phyloP scores from a whole-genome alignment of 306 rosid species.

The Vicia sativa region DNA sequence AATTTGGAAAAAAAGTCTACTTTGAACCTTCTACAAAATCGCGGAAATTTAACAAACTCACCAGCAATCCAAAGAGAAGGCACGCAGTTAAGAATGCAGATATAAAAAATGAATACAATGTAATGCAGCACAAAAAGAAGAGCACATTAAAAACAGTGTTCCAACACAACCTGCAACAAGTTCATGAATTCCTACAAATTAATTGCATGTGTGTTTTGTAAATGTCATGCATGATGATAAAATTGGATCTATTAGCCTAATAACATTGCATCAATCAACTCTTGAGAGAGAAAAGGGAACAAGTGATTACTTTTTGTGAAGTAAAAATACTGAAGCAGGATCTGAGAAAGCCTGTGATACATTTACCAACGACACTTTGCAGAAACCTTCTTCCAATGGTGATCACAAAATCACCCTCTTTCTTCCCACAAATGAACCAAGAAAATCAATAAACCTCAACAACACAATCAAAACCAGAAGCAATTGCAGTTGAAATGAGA shows the following conservation, averaged over 20 bases:
- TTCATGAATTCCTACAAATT: slow-evolving; percentile 28
- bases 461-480: slow-evolving; percentile 40
- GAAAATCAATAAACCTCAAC: slow-evolving; percentile 13
- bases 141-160: slow-evolving; percentile 1
- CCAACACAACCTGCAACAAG: slow-evolving; percentile 19
- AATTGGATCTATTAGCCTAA: slow-evolving; percentile 36
- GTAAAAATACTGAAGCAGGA: slow-evolving; percentile 52
- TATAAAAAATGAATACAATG: slow-evolving; percentile 32
- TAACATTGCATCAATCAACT: too few relatives aligned
- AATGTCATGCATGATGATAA: slow-evolving; percentile 31
- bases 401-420: slow-evolving; percentile 47
- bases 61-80: background rate
- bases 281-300: slow-evolving; percentile 29
- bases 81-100: slow-evolving; percentile 39
- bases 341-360: slow-evolving; percentile 60
- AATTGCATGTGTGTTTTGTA: slow-evolving; percentile 40
- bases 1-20: background rate
- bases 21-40: background rate
- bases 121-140: slow-evolving; percentile 33
- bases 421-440: slow-evolving; percentile 48
- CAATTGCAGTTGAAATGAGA: slow-evolving; percentile 34
- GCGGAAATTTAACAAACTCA: background rate
- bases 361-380: slow-evolving; percentile 59
- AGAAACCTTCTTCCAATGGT: slow-evolving; percentile 51
- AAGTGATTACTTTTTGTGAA: slow-evolving; percentile 40